A percentile compares a stretch with the other conserved stretches of the same genome.
phyloP scores from a whole-genome alignment of 73 alveolate species.

The Paramecium tetraurelia region DNA sequence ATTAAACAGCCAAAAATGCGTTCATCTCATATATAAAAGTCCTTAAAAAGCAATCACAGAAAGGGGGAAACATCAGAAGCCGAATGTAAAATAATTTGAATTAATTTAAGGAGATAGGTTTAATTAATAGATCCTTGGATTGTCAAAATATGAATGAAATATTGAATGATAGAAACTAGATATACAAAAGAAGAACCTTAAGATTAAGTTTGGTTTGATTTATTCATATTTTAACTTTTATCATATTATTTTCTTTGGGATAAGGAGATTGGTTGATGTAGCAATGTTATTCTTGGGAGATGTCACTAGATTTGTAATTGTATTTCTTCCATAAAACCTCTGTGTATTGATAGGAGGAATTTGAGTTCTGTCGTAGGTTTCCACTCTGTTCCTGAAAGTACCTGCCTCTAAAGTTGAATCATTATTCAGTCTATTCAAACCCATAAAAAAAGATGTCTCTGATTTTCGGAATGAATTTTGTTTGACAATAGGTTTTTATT shows the following conservation, averaged over 20 bases:
- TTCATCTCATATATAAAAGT: background rate
- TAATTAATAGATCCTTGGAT: background rate
- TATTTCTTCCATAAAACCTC: background rate
- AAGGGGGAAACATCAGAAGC: background rate
- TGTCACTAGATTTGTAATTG: background rate
- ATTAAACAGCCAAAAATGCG: background rate
- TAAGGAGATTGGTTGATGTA: background rate
- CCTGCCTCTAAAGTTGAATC: background rate
- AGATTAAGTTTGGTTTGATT: background rate
- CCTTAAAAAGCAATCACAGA: background rate
- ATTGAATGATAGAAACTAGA: background rate
- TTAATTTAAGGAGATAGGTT: background rate
- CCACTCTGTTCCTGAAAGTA: background rate
- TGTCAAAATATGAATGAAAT: background rate
- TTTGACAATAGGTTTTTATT: background rate
- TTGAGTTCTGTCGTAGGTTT: background rate
- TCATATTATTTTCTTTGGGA: slow-evolving; percentile 19
- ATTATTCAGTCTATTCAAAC: background rate
- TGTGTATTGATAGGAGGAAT: background rate
- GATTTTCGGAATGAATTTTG: background rate
- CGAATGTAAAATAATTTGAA: background rate
- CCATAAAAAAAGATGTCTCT: background rate
- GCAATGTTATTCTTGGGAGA: background rate
- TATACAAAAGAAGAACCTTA: background rate
- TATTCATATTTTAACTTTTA: background rate